Conservation (phyloP, 2,329 filamentous ascomycete species). For the Xylogone sp. region DNA sequence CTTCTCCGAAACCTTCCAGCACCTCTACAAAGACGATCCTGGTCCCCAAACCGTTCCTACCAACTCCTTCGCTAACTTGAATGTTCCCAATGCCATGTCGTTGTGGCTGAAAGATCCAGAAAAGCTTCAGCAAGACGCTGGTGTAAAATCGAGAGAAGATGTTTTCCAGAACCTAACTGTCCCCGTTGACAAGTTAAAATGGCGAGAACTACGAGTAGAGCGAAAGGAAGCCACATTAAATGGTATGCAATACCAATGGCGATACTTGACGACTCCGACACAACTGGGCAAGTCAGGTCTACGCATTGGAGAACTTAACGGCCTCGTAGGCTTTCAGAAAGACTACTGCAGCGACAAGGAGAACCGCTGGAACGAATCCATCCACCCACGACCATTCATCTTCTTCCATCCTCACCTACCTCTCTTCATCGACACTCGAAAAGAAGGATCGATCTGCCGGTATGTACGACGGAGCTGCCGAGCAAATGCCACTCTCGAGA, state of each 20-base stretch:
- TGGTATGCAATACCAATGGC: conserved; percentile 61
- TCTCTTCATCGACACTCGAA: conserved; percentile 87
- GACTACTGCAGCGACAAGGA: conserved; percentile 64
- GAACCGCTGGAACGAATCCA: conserved; percentile 66
- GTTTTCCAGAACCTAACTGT: conserved; percentile 57
- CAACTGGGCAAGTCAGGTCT: conserved; percentile 32
- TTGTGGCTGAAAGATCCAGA: conserved; percentile 75
- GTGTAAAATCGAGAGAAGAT: conserved; percentile 56
- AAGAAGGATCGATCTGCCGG: conserved; percentile 79
- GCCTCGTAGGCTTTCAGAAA: conserved; percentile 69
- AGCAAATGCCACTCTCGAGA: conserved; percentile 85
- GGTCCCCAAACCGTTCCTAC: conserved; percentile 57
- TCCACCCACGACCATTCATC: conserved; percentile 67
- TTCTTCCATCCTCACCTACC: conserved; percentile 87
- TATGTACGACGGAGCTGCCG: conserved; percentile 91
- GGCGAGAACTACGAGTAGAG: conserved; percentile 25
- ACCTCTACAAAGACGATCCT: conserved; percentile 64
- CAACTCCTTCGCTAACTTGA: conserved; percentile 75
- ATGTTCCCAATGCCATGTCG: conserved; percentile 70
- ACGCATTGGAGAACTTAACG: conserved; percentile 67
- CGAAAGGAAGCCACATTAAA: conserved; percentile 15
- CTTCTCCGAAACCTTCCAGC: conserved; percentile 73
- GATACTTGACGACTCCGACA: conserved; percentile 49
- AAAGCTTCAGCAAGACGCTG: conserved; percentile 63
- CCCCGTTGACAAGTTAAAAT: conserved; percentile 19